phyloP scores from a whole-genome alignment of 2,329 filamentous ascomycete species.

The Colletotrichum nymphaeae region DNA sequence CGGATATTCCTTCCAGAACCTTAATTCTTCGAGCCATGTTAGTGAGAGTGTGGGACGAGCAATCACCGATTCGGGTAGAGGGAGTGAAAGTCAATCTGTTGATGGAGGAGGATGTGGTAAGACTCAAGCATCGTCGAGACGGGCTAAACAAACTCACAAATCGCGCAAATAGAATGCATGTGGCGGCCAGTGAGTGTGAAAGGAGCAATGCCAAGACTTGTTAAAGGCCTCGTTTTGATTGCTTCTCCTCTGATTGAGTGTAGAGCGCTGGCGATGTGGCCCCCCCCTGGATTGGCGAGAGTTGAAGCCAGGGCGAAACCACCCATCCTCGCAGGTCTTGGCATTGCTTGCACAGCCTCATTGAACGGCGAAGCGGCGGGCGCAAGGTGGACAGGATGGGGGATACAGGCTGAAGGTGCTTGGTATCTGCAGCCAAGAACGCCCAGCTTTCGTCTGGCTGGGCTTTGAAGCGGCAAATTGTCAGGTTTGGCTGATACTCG shows the following conservation, averaged over 20 bases:
- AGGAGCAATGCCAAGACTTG: slow-evolving; percentile 24
- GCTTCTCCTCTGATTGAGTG: slow-evolving; percentile 10
- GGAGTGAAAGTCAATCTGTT: slow-evolving; percentile 6
- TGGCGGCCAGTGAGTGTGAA: slow-evolving; percentile 21
- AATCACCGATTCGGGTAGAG: slow-evolving; percentile 8
- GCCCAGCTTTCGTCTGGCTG: slow-evolving; percentile 28
- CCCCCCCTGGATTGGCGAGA: not conserved
- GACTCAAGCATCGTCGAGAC: slow-evolving; percentile 8
- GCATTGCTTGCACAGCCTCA: slow-evolving; percentile 34
- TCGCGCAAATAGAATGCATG: slow-evolving; percentile 24
- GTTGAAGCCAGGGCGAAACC: slow-evolving; percentile 33
- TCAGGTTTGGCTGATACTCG: slow-evolving; percentile 14
- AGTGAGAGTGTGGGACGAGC: slow-evolving; percentile 15
- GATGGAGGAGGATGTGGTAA: slow-evolving; percentile 23
- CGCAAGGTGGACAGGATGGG: slow-evolving; percentile 16
- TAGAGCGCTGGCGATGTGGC: not conserved
- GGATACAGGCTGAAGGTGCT: slow-evolving; percentile 21
- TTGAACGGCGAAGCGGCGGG: slow-evolving; percentile 25
- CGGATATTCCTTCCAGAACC: slow-evolving; percentile 15
- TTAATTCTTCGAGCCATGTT: slow-evolving; percentile 22
- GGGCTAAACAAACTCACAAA: slow-evolving; percentile 25
- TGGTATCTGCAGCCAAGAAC: slow-evolving; percentile 35
- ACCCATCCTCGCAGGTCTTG: slow-evolving; percentile 29
- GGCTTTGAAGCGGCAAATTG: slow-evolving; percentile 30
- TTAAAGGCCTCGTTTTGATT: slow-evolving; percentile 31